phyloP scores from a whole-genome alignment of 805 yeast genomes.

The Saturnispora dispora region DNA sequence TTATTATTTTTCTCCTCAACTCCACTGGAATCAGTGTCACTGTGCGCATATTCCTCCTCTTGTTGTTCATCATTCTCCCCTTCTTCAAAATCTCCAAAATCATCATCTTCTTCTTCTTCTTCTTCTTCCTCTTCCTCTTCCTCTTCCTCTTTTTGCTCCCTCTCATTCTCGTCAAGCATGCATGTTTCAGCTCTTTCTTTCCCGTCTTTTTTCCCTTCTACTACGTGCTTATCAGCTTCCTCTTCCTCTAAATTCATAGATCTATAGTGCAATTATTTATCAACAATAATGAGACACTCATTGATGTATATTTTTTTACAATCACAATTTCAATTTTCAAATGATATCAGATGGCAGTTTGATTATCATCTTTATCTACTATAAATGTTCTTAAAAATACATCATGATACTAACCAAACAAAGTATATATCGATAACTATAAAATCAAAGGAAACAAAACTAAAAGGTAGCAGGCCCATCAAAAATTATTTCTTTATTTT shows the following conservation, averaged over 20 bases:
- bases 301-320: not conserved
- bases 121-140: not conserved
- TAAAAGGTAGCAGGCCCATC: not conserved
- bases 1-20: not conserved
- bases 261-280: not conserved
- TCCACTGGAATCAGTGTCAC: not conserved
- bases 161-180: not conserved
- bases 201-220: not conserved
- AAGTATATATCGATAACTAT: not conserved
- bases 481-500: slow-evolving; percentile 18
- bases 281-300: not conserved
- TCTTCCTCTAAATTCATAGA: not conserved
- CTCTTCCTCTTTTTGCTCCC: not conserved
- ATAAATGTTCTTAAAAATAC: not conserved
- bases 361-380: not conserved
- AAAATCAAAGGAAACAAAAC: not conserved
- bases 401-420: not conserved
- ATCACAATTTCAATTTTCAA: not conserved
- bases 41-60: not conserved
- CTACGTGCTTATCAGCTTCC: not conserved
- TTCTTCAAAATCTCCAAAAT: slow-evolving; percentile 21
- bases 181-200: not conserved
- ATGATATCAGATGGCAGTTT: not conserved
- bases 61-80: slow-evolving; percentile 14
- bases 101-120: slow-evolving; percentile 15